Base-by-base conservation (phyloP, 306 rosid species). In the Carpinus fangiana region DNA sequence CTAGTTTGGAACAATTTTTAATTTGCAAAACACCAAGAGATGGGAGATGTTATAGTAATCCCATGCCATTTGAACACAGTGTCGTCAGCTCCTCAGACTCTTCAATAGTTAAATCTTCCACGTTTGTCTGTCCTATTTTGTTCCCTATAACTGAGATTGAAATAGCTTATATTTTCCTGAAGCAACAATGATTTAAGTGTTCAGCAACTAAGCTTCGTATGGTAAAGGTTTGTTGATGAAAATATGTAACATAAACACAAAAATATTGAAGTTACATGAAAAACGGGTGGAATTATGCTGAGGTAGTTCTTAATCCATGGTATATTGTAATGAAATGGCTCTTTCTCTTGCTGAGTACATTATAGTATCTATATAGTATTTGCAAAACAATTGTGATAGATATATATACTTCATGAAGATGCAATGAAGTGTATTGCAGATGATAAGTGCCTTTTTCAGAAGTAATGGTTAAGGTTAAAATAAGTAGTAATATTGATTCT, bases 251-350 rank as follows among this genome's bases (percentile, higher is more conserved):
- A 7, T 28, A 16, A 28, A 62, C 62, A n/a, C 62, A 56, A 56
- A 62, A 26, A 23, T 0, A 76, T 54, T 18, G 36, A 56, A 57
- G 76, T 72, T 71, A 73, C 74, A 61, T 80, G 38, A 46, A 64
- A 61, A 73, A 61, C 89, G 90, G 96, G 86, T 94, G 98, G 64
- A 57, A 10, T 53, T 16, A 5, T 53, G 13, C 57, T 16, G 26
- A 1, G 21, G 57, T 18, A 14, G 21, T 17, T 23, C 26, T 23
- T 23, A 23, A 23, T 23, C 26, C 26, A 23, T 23, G 26, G 26
- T 23, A 23, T 23, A 23, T 23, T 23, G 26, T 23, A 23, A 23
- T 23, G 26, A 23, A 23, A 23, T 23, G 26, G 26, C 26, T 23
- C 26, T 23, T 23, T 23, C 26, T 23, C 26, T 23, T 23, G 26